Evolutionary conservation across 1,139 yeast genomes (phyloP).

Genomic region (Diutina mesorugosa): DNA sequence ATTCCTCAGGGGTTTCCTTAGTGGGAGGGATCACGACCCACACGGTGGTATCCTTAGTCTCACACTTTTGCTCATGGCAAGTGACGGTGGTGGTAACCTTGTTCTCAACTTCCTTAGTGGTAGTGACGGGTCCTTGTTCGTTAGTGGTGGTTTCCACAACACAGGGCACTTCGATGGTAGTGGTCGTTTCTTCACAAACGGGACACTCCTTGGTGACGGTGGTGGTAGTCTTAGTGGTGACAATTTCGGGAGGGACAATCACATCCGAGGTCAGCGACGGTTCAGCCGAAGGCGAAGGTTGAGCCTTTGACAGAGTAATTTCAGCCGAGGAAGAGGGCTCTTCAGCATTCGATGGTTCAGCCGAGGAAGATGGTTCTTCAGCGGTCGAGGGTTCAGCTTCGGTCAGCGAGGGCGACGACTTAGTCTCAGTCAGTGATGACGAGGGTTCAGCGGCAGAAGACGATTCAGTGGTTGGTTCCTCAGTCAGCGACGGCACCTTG

Average conservation of each 20-base stretch:
- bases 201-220: background rate
- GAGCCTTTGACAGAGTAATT: too few species aligned
- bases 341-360: too few species aligned
- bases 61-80: background rate
- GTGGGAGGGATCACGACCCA: background rate
- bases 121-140: background rate
- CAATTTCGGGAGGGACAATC: background rate
- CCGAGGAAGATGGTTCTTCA: too few species aligned
- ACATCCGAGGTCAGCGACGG: background rate
- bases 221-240: background rate
- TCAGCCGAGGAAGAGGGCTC: too few species aligned
- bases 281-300: background rate
- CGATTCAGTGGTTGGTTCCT: background rate
- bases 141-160: background rate
- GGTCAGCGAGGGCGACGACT: background rate
- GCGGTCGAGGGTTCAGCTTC: background rate
- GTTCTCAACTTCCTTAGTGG: background rate
- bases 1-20: background rate
- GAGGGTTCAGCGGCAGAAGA: background rate
- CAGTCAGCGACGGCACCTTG: too few species aligned
- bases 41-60: background rate
- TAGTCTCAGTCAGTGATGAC: background rate
- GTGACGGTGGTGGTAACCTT: background rate
- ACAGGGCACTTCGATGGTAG: background rate
- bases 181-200: background rate